Conservation (phyloP, 2,329 filamentous ascomycete species). For the Ophiostoma sp. region DNA sequence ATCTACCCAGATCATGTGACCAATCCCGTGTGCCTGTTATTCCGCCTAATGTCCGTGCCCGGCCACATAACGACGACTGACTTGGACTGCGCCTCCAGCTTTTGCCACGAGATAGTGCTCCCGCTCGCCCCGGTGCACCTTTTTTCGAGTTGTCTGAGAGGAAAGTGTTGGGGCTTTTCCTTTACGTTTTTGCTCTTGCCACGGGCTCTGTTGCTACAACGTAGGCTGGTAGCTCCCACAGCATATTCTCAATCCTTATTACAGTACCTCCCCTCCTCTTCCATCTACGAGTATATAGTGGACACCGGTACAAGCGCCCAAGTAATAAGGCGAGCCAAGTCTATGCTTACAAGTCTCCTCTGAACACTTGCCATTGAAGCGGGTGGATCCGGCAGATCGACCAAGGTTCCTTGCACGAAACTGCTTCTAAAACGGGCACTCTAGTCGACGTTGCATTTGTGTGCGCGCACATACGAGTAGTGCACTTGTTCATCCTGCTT, state of each 20-base stretch:
- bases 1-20: too few species aligned
- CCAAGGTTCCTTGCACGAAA: not conserved
- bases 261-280: not conserved
- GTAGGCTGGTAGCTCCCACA: not conserved
- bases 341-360: not conserved
- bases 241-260: not conserved
- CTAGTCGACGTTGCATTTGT: not conserved
- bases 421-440: not conserved
- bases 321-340: not conserved
- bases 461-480: conserved; percentile 1
- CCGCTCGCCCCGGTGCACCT: not conserved
- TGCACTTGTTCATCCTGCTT: not conserved
- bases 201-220: not conserved
- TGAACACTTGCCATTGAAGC: not conserved
- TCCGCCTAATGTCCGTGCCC: not conserved
- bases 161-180: not conserved
- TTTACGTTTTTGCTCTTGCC: too few species aligned
- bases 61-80: not conserved
- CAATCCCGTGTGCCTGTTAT: not conserved
- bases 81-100: not conserved
- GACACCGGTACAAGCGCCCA: not conserved
- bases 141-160: not conserved
- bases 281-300: not conserved
- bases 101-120: not conserved
- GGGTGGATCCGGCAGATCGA: not conserved